Conservation (phyloP, 108 stramenopile species). For the Stephanodiscus minutulus region DNA sequence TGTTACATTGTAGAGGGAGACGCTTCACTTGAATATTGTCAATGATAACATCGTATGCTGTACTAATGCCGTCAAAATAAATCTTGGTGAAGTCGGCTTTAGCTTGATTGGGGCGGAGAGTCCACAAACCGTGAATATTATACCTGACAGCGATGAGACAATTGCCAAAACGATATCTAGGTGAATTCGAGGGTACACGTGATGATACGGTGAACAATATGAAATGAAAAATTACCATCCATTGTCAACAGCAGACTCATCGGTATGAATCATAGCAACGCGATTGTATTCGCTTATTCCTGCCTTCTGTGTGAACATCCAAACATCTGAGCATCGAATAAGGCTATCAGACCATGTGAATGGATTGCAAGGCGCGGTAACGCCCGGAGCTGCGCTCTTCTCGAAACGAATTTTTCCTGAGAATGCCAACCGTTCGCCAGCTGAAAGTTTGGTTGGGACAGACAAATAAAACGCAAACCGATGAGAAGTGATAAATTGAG, state of each 20-base stretch:
- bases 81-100: constrained; percentile 25
- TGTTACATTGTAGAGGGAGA: constrained; percentile 27
- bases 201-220: background rate
- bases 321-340: constrained; percentile 36
- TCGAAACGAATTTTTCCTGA: constrained; percentile 32
- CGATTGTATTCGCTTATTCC: constrained; percentile 9
- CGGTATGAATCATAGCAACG: constrained; percentile 25
- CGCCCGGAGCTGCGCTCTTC: constrained; percentile 7
- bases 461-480: background rate
- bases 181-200: background rate
- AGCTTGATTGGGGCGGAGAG: constrained; percentile 11
- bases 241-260: constrained; percentile 36
- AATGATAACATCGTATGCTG: constrained; percentile 30
- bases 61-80: constrained; percentile 37
- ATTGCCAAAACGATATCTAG: background rate
- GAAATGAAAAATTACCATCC: constrained; percentile 36
- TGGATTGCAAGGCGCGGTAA: constrained; percentile 11
- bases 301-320: constrained; percentile 23
- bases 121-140: constrained; percentile 32
- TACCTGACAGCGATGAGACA: constrained; percentile 21
- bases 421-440: constrained; percentile 40
- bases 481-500: background rate
- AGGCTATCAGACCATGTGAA: constrained; percentile 33
- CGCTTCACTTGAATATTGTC: constrained; percentile 36
- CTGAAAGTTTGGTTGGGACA: constrained; percentile 5